phyloP scores from a whole-genome alignment of 73 alveolate species.

The Paraurostyla sp. region DNA sequence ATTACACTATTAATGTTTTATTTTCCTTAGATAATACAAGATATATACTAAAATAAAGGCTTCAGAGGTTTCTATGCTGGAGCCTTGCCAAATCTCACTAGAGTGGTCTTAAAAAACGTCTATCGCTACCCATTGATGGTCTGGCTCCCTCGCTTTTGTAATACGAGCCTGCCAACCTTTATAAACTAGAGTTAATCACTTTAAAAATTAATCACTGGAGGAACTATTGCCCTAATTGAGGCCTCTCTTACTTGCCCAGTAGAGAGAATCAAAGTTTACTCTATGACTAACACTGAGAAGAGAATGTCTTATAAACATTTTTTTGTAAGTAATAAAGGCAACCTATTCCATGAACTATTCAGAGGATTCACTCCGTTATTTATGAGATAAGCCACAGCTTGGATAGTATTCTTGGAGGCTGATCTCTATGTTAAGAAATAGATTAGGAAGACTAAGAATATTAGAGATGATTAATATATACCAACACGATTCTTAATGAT shows the following conservation, averaged over 20 bases:
- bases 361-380: slow-evolving; percentile 75
- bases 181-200: neutral
- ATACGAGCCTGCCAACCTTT: slow-evolving; percentile 5
- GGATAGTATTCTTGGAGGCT: slow-evolving; percentile 68
- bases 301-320: slow-evolving; percentile 21
- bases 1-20: neutral
- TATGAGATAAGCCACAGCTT: slow-evolving; percentile 49
- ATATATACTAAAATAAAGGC: slow-evolving; percentile 52
- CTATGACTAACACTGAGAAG: slow-evolving; percentile 48
- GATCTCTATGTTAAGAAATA: slow-evolving; percentile 50
- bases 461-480: slow-evolving; percentile 39
- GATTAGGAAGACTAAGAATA: slow-evolving; percentile 33
- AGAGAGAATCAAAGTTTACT: slow-evolving; percentile 73
- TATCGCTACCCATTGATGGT: slow-evolving; percentile 77
- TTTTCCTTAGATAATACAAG: slow-evolving; percentile 40
- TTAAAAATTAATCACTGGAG: slow-evolving; percentile 59
- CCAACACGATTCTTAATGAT: slow-evolving; percentile 41
- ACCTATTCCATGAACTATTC: slow-evolving; percentile 44
- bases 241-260: slow-evolving; percentile 65
- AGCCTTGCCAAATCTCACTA: slow-evolving; percentile 58
- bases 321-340: neutral
- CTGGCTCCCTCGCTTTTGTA: slow-evolving; percentile 62
- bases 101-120: slow-evolving; percentile 59
- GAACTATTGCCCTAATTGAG: slow-evolving; percentile 64
- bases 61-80: slow-evolving; percentile 74